Evolutionary conservation across 257 asterid species (phyloP).

Genomic region (Solanum lycopersicoides): DNA sequence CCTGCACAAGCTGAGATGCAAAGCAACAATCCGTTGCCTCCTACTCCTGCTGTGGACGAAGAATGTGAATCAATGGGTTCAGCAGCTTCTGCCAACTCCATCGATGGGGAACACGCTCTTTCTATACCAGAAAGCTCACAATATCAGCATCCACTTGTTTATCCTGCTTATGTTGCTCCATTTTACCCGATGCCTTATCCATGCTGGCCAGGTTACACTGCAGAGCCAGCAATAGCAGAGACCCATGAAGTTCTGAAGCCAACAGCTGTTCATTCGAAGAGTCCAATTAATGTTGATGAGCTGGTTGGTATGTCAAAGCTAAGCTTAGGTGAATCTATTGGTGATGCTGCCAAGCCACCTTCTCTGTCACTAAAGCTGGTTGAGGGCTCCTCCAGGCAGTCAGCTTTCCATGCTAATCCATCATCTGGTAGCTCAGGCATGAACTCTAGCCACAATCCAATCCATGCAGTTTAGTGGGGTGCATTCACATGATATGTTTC

Average conservation of each 20-base stretch:
- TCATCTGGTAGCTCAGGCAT: conserved; percentile 48
- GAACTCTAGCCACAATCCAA: conserved; percentile 62
- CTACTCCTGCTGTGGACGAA: conserved; percentile 49
- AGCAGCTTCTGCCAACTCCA: conserved; percentile 75
- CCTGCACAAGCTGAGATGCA: conserved; percentile 44
- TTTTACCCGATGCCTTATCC: conserved; percentile 59
- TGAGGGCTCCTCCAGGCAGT: conserved; percentile 81
- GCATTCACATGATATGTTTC: conserved; percentile 7
- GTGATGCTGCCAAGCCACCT: conserved; percentile 38
- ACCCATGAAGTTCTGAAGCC: conserved; percentile 89
- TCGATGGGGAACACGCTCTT: conserved; percentile 31
- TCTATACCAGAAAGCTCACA: conserved; percentile 45
- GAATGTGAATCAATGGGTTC: conserved; percentile 85
- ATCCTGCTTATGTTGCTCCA: conserved; percentile 80
- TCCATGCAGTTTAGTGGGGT: conserved; percentile 51
- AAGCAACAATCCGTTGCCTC: conserved; percentile 28
- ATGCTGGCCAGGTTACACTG: conserved; percentile 51
- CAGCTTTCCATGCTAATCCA: conserved; percentile 90
- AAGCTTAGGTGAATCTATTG: conserved; percentile 73
- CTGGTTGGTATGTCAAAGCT: conserved; percentile 84
- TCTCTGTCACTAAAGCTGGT: conserved; percentile 55
- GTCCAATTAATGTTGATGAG: conserved; percentile 81
- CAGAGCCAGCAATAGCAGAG: conserved; percentile 54
- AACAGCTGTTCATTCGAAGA: conserved; percentile 80
- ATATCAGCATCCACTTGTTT: conserved; percentile 56